phyloP scores from a whole-genome alignment of 371 early-diverging fungal genomes.

The Mortierella sp. region DNA sequence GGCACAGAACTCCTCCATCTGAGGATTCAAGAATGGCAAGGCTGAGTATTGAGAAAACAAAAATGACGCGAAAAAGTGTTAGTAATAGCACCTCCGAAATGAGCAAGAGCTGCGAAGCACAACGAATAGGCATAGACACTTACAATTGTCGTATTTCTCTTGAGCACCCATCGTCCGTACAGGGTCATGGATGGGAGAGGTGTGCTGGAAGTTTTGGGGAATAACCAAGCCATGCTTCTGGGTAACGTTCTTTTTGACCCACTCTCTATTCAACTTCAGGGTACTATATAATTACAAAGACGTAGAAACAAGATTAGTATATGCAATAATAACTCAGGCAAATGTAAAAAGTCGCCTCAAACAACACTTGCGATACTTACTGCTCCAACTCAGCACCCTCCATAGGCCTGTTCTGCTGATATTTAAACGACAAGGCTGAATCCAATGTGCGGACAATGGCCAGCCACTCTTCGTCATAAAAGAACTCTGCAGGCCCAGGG shows the following conservation, averaged over 20 bases:
- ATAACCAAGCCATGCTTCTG: slow-evolving; percentile 67
- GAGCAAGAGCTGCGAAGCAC: background rate
- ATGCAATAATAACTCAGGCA: background rate
- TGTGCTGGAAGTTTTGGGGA: slow-evolving; percentile 76
- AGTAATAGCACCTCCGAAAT: background rate
- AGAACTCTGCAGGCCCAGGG: slow-evolving; percentile 59
- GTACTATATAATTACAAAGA: slow-evolving; percentile 30
- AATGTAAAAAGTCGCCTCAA: background rate
- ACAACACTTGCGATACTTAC: slow-evolving; percentile 20
- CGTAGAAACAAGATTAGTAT: background rate
- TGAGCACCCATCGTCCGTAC: slow-evolving; percentile 34
- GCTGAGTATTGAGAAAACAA: slow-evolving; percentile 28
- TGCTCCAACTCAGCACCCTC: slow-evolving; percentile 23
- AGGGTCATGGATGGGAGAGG: slow-evolving; percentile 63
- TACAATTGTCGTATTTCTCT: slow-evolving; percentile 54
- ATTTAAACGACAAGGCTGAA: slow-evolving; percentile 26
- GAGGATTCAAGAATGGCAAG: slow-evolving; percentile 73
- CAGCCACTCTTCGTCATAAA: slow-evolving; percentile 90
- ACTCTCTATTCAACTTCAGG: slow-evolving; percentile 59
- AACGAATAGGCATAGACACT: background rate
- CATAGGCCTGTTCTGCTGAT: slow-evolving; percentile 14
- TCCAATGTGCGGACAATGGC: slow-evolving; percentile 69
- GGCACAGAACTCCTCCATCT: slow-evolving; percentile 75
- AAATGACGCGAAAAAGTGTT: background rate
- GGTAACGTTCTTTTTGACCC: slow-evolving; percentile 60